phyloP scores from a whole-genome alignment of 306 rosid species.

The Vachellia pachyceras region DNA sequence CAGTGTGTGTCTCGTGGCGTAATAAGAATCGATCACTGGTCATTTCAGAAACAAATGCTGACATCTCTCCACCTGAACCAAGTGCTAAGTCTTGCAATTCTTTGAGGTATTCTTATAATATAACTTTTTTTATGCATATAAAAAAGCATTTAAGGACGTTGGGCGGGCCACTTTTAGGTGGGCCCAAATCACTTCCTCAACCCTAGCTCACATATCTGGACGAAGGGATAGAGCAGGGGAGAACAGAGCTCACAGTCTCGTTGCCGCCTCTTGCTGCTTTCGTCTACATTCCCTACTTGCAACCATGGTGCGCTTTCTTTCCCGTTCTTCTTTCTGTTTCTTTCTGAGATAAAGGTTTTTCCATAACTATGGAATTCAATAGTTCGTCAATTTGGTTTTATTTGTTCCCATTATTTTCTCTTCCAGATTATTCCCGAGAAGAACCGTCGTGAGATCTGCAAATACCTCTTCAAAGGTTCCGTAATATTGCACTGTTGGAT shows the following conservation, averaged over 20 bases:
- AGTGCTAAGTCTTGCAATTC: too few species aligned
- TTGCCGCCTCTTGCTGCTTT: constrained; percentile 11
- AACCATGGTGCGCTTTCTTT: constrained; percentile 42
- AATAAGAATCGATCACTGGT: too few species aligned
- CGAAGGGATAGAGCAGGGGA: not conserved
- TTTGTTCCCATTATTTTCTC: not conserved
- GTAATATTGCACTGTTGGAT: not conserved
- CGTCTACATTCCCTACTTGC: not conserved
- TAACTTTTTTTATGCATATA: too few species aligned
- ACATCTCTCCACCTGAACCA: too few species aligned
- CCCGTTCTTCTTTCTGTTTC: not conserved
- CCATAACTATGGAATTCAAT: not conserved
- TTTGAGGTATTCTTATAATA: too few species aligned
- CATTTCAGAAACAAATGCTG: too few species aligned
- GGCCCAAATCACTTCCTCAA: too few species aligned
- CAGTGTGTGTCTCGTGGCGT: too few species aligned
- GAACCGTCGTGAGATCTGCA: constrained; percentile 76
- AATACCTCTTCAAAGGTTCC: constrained; percentile 76
- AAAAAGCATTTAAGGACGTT: too few species aligned
- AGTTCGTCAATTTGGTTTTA: not conserved
- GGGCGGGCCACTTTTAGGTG: too few species aligned
- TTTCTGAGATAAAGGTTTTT: too few species aligned
- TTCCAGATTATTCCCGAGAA: constrained; percentile 72
- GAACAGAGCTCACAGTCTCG: not conserved
- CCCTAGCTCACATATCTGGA: too few species aligned